phyloP scores from a whole-genome alignment of 2,329 filamentous ascomycete genomes.

The Arachnopeziza araneosa region DNA sequence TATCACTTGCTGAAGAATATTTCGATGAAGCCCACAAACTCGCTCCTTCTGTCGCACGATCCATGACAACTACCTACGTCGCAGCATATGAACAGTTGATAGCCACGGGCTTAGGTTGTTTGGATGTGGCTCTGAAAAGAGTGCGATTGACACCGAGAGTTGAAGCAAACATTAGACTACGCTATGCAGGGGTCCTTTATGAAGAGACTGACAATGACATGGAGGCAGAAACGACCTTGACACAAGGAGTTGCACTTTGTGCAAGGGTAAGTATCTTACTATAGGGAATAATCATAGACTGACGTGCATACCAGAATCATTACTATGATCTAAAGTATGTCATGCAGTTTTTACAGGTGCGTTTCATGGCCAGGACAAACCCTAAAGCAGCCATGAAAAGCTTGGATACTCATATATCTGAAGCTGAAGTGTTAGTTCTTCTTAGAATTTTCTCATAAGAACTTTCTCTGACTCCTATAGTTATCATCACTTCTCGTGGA shows the following conservation, averaged over 20 bases:
- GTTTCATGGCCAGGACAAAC: conserved; percentile 64
- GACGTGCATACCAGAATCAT: conserved; percentile 39
- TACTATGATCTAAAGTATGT: conserved; percentile 67
- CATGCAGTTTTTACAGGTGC: conserved; percentile 68
- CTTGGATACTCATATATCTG: conserved; percentile 61
- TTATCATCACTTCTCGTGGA: conserved; percentile 65
- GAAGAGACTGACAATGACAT: conserved; percentile 71
- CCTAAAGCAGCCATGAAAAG: conserved; percentile 68
- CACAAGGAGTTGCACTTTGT: conserved; percentile 64
- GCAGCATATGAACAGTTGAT: conserved; percentile 68
- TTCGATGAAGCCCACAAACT: conserved; percentile 59
- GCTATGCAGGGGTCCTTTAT: conserved; percentile 65
- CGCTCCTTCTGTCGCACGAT: conserved; percentile 42
- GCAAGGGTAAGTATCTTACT: conserved; percentile 46
- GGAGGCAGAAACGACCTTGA: conserved; percentile 66
- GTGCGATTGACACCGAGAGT: conserved; percentile 55
- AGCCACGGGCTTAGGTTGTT: conserved; percentile 65
- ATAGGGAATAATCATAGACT: conserved; percentile 21
- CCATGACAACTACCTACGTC: conserved; percentile 44
- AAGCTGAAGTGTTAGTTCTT: conserved; percentile 57
- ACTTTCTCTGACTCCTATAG: conserved; percentile 19
- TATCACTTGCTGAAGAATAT: conserved; percentile 72
- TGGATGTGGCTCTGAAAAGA: conserved; percentile 63
- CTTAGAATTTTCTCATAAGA: not conserved
- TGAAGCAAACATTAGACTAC: conserved; percentile 63